phyloP scores from a whole-genome alignment of 805 yeast genomes.

The Candida fluviatilis region DNA sequence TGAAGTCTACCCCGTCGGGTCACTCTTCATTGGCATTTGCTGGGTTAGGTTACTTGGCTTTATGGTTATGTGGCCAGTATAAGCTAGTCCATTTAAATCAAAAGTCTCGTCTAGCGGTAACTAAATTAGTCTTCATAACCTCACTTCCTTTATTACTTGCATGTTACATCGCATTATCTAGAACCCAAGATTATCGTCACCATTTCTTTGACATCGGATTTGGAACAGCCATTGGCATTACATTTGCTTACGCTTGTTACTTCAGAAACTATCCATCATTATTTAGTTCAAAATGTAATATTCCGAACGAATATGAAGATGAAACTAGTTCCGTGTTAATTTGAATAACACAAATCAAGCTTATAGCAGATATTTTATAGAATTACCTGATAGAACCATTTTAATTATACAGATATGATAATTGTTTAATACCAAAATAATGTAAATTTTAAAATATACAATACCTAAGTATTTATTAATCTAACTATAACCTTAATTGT shows the following conservation, averaged over 20 bases:
- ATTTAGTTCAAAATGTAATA: conserved; percentile 3
- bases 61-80: conserved; percentile 31
- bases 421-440: not conserved
- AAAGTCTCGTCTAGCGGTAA: not conserved
- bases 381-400: conserved; percentile 6
- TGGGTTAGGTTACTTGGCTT: conserved; percentile 26
- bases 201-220: conserved; percentile 28
- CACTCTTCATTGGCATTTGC: conserved; percentile 35
- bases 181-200: conserved; percentile 36
- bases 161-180: conserved; percentile 25
- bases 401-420: no score
- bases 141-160: conserved; percentile 23
- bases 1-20: conserved; percentile 40
- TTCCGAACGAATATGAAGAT: conserved; percentile 5
- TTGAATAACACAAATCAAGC: no score
- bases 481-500: conserved; percentile 28
- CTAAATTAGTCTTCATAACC: not conserved
- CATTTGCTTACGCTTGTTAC: conserved; percentile 12
- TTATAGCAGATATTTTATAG: conserved; percentile 25
- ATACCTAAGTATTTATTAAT: conserved; percentile 2
- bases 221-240: conserved; percentile 25
- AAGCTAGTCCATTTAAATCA: conserved; percentile 6
- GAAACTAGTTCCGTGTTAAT: not conserved
- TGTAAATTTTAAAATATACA: not conserved
- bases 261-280: conserved; percentile 7